A percentile compares a stretch with the other conserved stretches of the same genome.
These are phyloP conservation scores for Russula abietina DNA, from an alignment of 768 basidiomycete genomes.

Conservation along the genomic window DNA sequence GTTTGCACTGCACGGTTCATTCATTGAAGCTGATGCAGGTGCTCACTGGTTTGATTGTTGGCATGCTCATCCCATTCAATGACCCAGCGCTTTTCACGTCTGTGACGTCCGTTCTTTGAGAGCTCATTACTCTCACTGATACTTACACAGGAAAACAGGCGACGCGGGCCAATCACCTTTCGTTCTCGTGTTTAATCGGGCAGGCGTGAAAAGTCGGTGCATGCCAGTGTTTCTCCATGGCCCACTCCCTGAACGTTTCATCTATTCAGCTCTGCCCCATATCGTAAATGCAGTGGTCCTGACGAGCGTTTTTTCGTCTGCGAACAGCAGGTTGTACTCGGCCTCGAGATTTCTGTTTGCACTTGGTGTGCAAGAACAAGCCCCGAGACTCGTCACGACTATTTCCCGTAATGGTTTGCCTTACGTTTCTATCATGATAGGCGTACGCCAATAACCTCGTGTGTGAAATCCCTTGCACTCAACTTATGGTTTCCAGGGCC, in stretches of 20 bases:
- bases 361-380: constrained; percentile 22
- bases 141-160: constrained; percentile 14
- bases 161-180: constrained; percentile 24
- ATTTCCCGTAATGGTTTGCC: constrained; percentile 17
- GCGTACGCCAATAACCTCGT: constrained; percentile 3
- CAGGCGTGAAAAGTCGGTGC: constrained; percentile 22
- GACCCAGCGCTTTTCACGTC: constrained; percentile 23
- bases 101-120: background rate
- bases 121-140: background rate
- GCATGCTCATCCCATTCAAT: constrained; percentile 25
- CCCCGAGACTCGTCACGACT: constrained; percentile 18
- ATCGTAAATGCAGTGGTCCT: constrained; percentile 24
- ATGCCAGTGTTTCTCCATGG: too few species aligned
- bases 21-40: constrained; percentile 8
- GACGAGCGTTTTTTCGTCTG: constrained; percentile 23
- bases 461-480: background rate
- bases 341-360: constrained; percentile 22
- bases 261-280: constrained; percentile 18
- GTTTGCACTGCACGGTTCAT: background rate
- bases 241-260: background rate
- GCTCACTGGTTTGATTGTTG: constrained; percentile 21
- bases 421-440: constrained; percentile 16
- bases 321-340: constrained; percentile 23
- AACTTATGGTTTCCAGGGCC: constrained; percentile 3
- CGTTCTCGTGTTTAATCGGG: constrained; percentile 22